phyloP scores from a whole-genome alignment of 129 eudicot genomes.

The Erigeron canadensis region DNA sequence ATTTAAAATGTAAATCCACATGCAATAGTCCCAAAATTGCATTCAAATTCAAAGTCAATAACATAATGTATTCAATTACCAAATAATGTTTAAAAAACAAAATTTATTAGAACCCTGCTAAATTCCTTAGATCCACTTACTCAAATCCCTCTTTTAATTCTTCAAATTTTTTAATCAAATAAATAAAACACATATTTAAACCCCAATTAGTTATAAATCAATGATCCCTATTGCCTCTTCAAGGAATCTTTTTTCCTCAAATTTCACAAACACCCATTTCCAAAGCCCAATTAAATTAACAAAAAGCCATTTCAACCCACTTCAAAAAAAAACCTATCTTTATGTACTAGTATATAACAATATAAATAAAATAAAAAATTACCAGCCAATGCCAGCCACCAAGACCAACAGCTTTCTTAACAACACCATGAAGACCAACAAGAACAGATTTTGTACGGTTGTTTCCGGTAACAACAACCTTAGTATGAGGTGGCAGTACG shows the following conservation, averaged over 20 bases:
- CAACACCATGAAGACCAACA: conserved; percentile 88
- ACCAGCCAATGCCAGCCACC: conserved; percentile 99
- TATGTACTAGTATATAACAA: not conserved
- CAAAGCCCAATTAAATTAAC: conserved; percentile 12
- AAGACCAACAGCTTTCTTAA: conserved; percentile 93
- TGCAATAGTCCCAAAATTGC: conserved; percentile 23
- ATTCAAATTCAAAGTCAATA: conserved; percentile 26
- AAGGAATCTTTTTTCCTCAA: not conserved
- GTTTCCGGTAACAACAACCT: conserved; percentile 89
- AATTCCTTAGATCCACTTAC: conserved; percentile 27
- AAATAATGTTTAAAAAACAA: not conserved
- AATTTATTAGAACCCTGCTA: conserved; percentile 1
- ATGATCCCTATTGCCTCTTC: conserved; percentile 26
- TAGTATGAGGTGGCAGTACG: conserved; percentile 79
- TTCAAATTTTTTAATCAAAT: not conserved
- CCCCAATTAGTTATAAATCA: conserved; percentile 12
- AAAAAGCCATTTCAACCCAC: not conserved
- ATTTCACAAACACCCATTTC: not conserved
- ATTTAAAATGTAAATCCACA: conserved; percentile 30
- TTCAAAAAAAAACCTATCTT: not conserved
- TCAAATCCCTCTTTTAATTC: conserved; percentile 10
- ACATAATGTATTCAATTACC: conserved; percentile 14
- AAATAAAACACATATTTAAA: not conserved
- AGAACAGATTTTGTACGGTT: conserved; percentile 86
- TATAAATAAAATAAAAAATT: conserved; percentile 21